Base-by-base conservation (phyloP, 2,329 filamentous ascomycete species). In the Nectriaceae sp. region DNA sequence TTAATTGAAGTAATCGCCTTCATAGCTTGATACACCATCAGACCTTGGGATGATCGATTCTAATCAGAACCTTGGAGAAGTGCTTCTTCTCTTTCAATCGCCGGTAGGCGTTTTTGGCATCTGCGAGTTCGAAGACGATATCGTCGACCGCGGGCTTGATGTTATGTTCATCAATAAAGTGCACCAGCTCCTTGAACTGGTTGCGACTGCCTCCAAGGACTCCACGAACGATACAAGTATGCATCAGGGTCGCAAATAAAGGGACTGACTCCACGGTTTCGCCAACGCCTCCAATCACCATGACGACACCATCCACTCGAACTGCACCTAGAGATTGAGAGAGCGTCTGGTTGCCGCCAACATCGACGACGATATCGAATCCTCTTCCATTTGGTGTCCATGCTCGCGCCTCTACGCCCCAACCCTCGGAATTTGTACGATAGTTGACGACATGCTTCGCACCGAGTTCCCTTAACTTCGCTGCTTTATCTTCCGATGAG, bases 311-410 rank as follows among this genome's bases (percentile, higher is more conserved):
- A 13, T 70, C 64, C 0, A 59, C 45, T 0, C 63, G 55, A 1
- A 83, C 68, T 2, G 78, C 77, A 53, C 76, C 76, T 35, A 86
- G 67, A 3, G 74, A 77, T 61, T 85, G 75, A 3, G 69, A 58
- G 54, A 88, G 74, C 0, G 84, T 87, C n/a, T 73, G 75, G 1
- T 80, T 73, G 0, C 85, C 85, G 11, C 82, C 85, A n/a, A 88
- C 78, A 57, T 89, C 86, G 33, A 87, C 60, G 33, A 89, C 70
- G 51, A 84, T 74, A 57, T 88, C 78, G 6, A 86, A 79, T 11
- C 86, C 86, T 2, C 57, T 60, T 2, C 72, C 72, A 1, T 70
- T 65, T 0, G 69, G 68, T 0, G 72, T 75, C 0, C 79, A 72
- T 0, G 75, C 77, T 10, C 76, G 63, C 10, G 83, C 83, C 21